Evolutionary conservation across 768 basidiomycete genomes (phyloP).

Genomic region (Candolleomyces aberdarensis): DNA sequence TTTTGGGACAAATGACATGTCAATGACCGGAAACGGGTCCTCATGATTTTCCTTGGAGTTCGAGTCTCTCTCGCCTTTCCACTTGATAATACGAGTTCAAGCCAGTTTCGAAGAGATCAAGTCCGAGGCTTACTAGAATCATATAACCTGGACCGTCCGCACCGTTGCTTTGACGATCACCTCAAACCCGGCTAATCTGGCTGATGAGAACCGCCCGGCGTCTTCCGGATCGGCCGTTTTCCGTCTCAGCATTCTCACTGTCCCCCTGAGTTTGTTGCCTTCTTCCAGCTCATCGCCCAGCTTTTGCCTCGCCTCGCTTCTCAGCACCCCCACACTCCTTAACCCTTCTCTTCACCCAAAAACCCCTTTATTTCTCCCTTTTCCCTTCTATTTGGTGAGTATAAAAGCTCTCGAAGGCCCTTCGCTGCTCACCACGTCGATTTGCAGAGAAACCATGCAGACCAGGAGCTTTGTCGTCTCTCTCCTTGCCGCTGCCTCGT

Average conservation of each 20-base stretch:
- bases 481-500: slow-evolving; percentile 34
- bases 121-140: too few species aligned
- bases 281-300: slow-evolving; percentile 3
- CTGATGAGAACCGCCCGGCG: not conserved
- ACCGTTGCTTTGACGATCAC: too few species aligned
- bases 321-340: slow-evolving; percentile 2
- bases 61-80: too few species aligned
- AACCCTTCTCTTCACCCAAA: not conserved
- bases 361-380: not conserved
- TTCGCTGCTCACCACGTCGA: not conserved
- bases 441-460: slow-evolving; percentile 1
- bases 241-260: not conserved
- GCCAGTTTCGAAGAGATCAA: too few species aligned
- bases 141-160: too few species aligned
- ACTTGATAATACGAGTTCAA: too few species aligned
- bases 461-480: slow-evolving; percentile 17
- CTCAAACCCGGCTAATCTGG: not conserved
- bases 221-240: not conserved
- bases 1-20: too few species aligned
- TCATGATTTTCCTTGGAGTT: too few species aligned
- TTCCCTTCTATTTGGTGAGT: not conserved
- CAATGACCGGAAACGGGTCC: too few species aligned
- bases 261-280: not conserved
- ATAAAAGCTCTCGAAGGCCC: not conserved
- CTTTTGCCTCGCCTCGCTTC: not conserved